Conservation (phyloP, 2,329 filamentous ascomycete genomes). For the Penicillium griseofulvum region DNA sequence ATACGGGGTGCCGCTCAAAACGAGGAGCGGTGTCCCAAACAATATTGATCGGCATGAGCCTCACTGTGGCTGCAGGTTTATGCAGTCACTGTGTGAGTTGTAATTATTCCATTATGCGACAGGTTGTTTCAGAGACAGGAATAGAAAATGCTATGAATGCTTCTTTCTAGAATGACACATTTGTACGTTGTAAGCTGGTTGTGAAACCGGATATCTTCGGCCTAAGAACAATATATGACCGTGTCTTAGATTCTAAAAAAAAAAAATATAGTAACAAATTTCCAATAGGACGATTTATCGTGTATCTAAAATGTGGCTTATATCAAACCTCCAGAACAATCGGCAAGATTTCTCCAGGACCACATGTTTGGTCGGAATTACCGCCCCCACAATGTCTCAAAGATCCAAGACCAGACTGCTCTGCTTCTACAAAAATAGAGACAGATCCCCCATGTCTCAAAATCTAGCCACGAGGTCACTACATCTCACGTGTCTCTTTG, state of each 20-base stretch:
- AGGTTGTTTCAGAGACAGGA: not conserved
- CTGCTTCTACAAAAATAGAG: slow-evolving; percentile 16
- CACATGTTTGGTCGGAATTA: not conserved
- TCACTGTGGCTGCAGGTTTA: slow-evolving; percentile 1
- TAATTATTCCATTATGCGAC: not conserved
- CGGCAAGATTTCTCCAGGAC: not conserved
- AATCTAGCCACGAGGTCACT: slow-evolving; percentile 8
- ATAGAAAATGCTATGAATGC: not conserved
- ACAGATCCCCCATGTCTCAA: slow-evolving; percentile 13
- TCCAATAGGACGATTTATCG: not conserved
- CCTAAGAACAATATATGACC: not conserved
- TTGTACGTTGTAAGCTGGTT: not conserved
- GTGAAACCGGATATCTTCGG: not conserved
- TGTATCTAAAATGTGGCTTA: slow-evolving; percentile 1
- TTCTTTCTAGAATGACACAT: not conserved
- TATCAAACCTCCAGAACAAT: not conserved
- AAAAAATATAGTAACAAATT: not conserved
- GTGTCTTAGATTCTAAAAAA: not conserved
- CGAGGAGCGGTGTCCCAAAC: slow-evolving; percentile 20
- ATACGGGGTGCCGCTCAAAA: slow-evolving; percentile 7
- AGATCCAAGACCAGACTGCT: not conserved
- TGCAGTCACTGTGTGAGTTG: not conserved
- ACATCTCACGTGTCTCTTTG: not conserved
- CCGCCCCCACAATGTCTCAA: slow-evolving; percentile 18
- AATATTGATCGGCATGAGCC: slow-evolving; percentile 1